A percentile compares a stretch with the other conserved stretches of the same genome.
Conservation (phyloP, 768 basidiomycete genomes). For the Phlebiopsis flavidoalba region DNA sequence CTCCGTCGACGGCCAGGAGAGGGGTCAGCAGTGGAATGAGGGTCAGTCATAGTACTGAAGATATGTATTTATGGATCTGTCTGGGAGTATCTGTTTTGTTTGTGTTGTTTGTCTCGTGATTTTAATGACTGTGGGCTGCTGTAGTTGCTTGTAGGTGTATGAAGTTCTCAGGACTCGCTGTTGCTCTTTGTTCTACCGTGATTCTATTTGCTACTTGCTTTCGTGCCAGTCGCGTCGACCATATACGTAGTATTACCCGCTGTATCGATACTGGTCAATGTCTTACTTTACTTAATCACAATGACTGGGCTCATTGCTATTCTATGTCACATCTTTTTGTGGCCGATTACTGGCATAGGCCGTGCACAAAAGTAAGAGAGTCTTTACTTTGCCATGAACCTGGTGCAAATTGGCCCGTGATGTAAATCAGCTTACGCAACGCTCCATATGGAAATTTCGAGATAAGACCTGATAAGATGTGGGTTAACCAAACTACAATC, state of each 20-base stretch:
- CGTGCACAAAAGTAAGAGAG: too few species aligned
- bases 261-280: conserved; percentile 11
- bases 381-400: too few species aligned
- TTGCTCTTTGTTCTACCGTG: background rate
- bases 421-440: background rate
- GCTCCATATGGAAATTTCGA: background rate
- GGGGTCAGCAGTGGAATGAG: conserved; percentile 15
- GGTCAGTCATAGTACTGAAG: conserved; percentile 2
- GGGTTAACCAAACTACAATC: too few species aligned
- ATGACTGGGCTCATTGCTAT: background rate
- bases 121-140: background rate
- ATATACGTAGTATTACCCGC: conserved; percentile 1
- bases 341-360: background rate
- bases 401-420: too few species aligned
- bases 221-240: background rate
- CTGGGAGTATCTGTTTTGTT: background rate
- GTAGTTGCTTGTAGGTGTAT: conserved; percentile 1
- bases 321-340: background rate
- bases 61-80: background rate
- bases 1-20: conserved; percentile 14
- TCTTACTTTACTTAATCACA: conserved; percentile 1
- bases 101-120: background rate
- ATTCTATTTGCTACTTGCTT: background rate
- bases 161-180: conserved; percentile 2
- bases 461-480: background rate